These are phyloP conservation scores for Coelastrella sp. DNA, from an alignment of 139 green algal genomes.

Conservation along the genomic window DNA sequence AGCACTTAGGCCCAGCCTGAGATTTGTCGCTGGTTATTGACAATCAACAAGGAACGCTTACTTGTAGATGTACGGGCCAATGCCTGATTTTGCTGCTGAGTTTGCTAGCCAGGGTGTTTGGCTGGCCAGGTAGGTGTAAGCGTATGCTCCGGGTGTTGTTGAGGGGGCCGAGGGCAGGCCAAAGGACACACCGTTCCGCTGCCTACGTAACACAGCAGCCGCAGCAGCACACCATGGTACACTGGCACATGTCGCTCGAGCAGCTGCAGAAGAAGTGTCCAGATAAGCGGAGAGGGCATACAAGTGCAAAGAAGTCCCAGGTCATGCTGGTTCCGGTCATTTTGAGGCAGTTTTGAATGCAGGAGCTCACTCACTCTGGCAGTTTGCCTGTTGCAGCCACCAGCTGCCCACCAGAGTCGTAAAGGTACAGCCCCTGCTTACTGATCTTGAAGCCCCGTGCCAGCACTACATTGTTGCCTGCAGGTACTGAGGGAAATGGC, in stretches of 20 bases:
- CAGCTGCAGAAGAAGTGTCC: too few species aligned
- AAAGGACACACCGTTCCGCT: conserved; percentile 32
- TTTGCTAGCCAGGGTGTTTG: conserved; percentile 51
- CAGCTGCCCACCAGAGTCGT: neutral
- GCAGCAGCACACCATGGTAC: too few species aligned
- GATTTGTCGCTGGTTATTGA: neutral
- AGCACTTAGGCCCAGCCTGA: too few species aligned
- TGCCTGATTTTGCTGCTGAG: neutral
- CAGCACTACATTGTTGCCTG: neutral
- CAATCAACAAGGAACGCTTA: neutral
- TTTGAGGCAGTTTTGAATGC: too few species aligned
- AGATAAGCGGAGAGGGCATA: too few species aligned
- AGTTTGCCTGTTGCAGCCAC: conserved; percentile 1
- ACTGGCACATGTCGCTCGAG: too few species aligned
- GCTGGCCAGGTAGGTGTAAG: conserved; percentile 19
- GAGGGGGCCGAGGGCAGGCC: conserved; percentile 20
- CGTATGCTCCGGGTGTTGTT: neutral
- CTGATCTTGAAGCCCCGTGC: neutral
- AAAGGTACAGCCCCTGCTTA: neutral
- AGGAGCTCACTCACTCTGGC: neutral
- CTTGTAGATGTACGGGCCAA: conserved; percentile 44
- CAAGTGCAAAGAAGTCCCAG: neutral
- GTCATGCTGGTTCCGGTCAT: neutral
- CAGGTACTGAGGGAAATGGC: neutral
- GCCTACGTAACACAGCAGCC: neutral